Percentiles rank a stretch among this genome's conserved stretches.
Conservation (phyloP, 2,329 filamentous ascomycete genomes). For the Rhexocercosporidium sp. region DNA sequence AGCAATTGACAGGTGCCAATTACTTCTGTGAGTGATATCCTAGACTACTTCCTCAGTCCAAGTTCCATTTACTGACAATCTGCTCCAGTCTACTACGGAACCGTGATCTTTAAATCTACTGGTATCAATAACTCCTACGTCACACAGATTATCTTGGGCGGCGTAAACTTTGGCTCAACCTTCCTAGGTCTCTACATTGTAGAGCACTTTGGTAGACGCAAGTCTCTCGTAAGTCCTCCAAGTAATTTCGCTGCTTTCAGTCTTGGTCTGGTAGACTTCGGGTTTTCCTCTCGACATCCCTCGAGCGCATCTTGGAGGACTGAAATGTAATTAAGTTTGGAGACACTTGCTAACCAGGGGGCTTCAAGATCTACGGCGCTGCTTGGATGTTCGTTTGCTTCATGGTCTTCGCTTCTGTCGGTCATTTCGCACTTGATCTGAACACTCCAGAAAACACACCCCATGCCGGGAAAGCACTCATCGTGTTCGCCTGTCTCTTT, state of each 20-base stretch:
- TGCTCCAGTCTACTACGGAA: constrained; percentile 60
- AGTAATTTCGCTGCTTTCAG: not conserved
- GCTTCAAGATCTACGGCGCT: constrained; percentile 58
- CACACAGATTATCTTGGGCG: constrained; percentile 69
- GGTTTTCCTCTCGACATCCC: not conserved
- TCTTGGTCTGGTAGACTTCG: not conserved
- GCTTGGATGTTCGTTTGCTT: constrained; percentile 66
- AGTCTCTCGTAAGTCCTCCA: constrained; percentile 44
- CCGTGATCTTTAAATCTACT: constrained; percentile 62
- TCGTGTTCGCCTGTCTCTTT: constrained; percentile 71
- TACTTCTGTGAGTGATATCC: constrained; percentile 52
- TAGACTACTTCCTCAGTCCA: not conserved
- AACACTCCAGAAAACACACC: constrained; percentile 50
- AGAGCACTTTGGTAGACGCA: constrained; percentile 67
- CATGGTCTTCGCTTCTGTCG: constrained; percentile 58
- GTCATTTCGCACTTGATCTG: constrained; percentile 52
- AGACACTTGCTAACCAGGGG: too few relatives aligned
- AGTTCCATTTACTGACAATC: constrained; percentile 30
- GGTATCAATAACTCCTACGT: constrained; percentile 64
- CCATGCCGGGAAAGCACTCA: constrained; percentile 61
- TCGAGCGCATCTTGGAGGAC: not conserved
- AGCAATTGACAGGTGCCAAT: constrained; percentile 69
- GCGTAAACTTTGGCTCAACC: constrained; percentile 70
- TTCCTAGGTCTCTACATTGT: constrained; percentile 69
- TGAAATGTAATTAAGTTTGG: not conserved